A percentile compares a stretch with the other conserved stretches of the same genome.
phyloP scores from a whole-genome alignment of 768 basidiomycete species.

The Ramaria sp. region DNA sequence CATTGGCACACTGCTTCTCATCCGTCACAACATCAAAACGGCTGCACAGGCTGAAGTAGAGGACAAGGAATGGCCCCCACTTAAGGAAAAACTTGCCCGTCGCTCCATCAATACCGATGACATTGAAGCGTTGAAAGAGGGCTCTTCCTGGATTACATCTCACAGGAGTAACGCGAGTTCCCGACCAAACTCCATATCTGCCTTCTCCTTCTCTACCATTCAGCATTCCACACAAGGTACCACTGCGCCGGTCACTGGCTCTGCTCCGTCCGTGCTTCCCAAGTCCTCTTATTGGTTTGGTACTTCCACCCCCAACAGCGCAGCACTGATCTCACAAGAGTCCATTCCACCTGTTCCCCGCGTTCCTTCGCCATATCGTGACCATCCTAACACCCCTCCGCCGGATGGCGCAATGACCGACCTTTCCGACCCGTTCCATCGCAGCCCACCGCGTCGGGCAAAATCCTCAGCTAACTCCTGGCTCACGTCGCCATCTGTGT shows the following conservation, averaged over 20 bases:
- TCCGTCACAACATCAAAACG: constrained; percentile 46
- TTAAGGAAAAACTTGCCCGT: constrained; percentile 37
- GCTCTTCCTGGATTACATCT: constrained; percentile 76
- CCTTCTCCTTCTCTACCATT: constrained; percentile 66
- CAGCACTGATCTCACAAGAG: constrained; percentile 21
- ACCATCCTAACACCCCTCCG: constrained; percentile 31
- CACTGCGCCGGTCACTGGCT: constrained; percentile 24
- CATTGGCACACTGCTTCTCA: constrained; percentile 49
- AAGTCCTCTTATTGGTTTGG: constrained; percentile 61
- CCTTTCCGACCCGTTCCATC: constrained; percentile 55
- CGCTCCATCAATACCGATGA: constrained; percentile 65
- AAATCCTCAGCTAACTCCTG: constrained; percentile 63
- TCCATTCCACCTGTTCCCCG: constrained; percentile 45
- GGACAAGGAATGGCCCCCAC: constrained; percentile 48
- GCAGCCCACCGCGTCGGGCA: constrained; percentile 41
- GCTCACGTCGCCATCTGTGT: constrained; percentile 54
- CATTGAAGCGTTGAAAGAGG: constrained; percentile 61
- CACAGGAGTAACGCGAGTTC: constrained; percentile 39
- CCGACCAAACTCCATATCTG: constrained; percentile 47
- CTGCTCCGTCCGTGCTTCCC: constrained; percentile 23
- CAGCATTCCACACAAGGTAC: constrained; percentile 28
- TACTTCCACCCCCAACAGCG: constrained; percentile 29
- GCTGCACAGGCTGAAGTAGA: constrained; percentile 37
- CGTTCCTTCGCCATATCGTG: constrained; percentile 49
- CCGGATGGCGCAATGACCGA: constrained; percentile 26